phyloP scores from a whole-genome alignment of 139 green algal genomes.

The Chlorella vulgaris region DNA sequence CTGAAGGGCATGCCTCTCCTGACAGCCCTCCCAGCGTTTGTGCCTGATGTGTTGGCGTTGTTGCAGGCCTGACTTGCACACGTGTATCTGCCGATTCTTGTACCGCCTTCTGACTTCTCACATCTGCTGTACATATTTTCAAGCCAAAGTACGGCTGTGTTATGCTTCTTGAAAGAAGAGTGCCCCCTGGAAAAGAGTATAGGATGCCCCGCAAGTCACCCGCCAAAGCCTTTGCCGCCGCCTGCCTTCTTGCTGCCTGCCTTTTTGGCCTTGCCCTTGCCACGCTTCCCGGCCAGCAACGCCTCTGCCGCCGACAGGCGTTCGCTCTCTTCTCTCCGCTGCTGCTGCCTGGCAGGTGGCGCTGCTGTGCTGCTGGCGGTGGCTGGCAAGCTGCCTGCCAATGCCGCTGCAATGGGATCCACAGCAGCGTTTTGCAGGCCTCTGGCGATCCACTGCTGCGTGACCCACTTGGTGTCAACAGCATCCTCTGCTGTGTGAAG shows the following conservation, averaged over 20 bases:
- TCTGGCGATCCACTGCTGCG: conserved; percentile 74
- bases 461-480: conserved; percentile 71
- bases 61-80: no score
- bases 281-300: conserved; percentile 14
- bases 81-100: no score
- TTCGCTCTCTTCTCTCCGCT: neutral
- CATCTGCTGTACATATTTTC: no score
- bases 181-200: no score
- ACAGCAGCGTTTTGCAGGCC: conserved; percentile 32
- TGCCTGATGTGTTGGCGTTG: no score
- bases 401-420: neutral
- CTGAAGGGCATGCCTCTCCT: no score
- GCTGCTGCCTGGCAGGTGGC: neutral
- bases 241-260: neutral
- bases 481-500: conserved; percentile 78
- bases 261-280: conserved; percentile 36
- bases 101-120: no score
- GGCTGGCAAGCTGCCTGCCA: neutral
- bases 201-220: neutral
- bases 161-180: no score
- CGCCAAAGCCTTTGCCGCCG: conserved; percentile 40
- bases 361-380: neutral
- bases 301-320: neutral
- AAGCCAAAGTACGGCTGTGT: no score
- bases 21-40: no score